Base-by-base conservation (phyloP, 257 asterid species). In the Ehretia macrophylla region DNA sequence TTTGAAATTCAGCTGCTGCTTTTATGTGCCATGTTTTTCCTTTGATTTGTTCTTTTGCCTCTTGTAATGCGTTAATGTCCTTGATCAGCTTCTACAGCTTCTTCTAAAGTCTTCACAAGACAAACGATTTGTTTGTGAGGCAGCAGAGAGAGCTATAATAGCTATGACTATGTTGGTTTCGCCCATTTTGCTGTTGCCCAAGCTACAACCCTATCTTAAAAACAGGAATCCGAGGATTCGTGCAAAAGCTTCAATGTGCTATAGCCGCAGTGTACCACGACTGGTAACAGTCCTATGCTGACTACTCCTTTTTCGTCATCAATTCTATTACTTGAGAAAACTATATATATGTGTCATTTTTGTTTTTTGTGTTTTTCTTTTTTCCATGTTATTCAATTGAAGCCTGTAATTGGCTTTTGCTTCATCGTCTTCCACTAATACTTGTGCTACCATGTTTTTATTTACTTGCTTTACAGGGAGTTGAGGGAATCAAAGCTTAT, bases 91-190 rank as follows among this genome's bases (percentile, higher is more conserved):
- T 23, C 83, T 85, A 37, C 93, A 81, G 73, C 95, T 90, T 66
- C 95, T 90, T 60, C 94, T 90, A 69, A 90, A 87, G 63, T 77
- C 97, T 67, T 87, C 97, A 59, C 97, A 90, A 90, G 97, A 90
- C 83, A 90, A 90, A 78, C 82, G 77, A 73, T 90, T 90, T 59
- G 97, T 90, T 20, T 85, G 97, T 11, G 96, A 90, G 72, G 97
- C 96, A 64, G 97, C 96, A 54, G 96, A 80, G 72, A 76, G 78
- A 65, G 90, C 96, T 72, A 67, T 90, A 54, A 62, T 77, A 48
- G 72, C 87, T 74, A 64, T 90, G 85, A 87, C 97, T 14, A 85
- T 72, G 51, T 90, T 81, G 78, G 75, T 90, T 73, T 81, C 96
- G 48, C 95, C 97, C 21, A 79, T 69, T 64, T 69, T 77, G n/a